Evolutionary conservation across 2,329 filamentous ascomycete species (phyloP), one percentile per base, ranked within the genome.

Genomic region (Madurella mycetomatis): DNA sequence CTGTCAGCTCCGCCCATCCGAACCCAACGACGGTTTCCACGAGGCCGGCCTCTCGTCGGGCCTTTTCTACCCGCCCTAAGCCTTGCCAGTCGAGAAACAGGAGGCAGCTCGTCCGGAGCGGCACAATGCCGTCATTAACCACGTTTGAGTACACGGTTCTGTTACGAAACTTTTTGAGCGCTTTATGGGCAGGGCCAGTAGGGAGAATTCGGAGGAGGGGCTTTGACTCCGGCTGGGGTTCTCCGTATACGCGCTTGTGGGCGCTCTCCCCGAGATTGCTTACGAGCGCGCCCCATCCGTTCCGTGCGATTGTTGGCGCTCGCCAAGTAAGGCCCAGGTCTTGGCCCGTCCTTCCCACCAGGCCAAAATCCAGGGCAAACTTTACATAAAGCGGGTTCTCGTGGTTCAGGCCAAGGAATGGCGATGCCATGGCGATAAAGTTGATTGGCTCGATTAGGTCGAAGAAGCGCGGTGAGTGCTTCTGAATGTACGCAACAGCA

Each of bases 371-470:
- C 3, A 99, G 76, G 0, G 94, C 94, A 69, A 99, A 97, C 65
- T 92, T 95, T 70, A 99, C 89, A 68, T 99, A 99, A 53, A 97
- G 79, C 0, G 94, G 94, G 64, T 99, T 99, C 68, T 99, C 94
- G 68, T 99, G 96, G 70, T 92, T 97, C 39, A 97, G 75, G 0
- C 92, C 92, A 1, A 97, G 74, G 61, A 96, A 90, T 0, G 92
- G 92, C 0, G 92, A 87, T 15, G 92, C 92, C 62, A 97, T 75
- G 30, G 88, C 80, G 60, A 97, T 87, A 66, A 97, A 97, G 67
- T 96, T 96, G 68, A 96, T 77, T 0, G 92, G 92, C 60, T 84
- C 82, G 64, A 96, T 95, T 5, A 84, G 75, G 47, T 92, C 81
- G 64, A 97, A 97, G 69, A 97, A 97, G 9, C 86, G 76, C 1